Percentiles rank a stretch among this genome's conserved stretches.
Conservation (phyloP, 257 asterid genomes). For the Forsythia suspensa region DNA sequence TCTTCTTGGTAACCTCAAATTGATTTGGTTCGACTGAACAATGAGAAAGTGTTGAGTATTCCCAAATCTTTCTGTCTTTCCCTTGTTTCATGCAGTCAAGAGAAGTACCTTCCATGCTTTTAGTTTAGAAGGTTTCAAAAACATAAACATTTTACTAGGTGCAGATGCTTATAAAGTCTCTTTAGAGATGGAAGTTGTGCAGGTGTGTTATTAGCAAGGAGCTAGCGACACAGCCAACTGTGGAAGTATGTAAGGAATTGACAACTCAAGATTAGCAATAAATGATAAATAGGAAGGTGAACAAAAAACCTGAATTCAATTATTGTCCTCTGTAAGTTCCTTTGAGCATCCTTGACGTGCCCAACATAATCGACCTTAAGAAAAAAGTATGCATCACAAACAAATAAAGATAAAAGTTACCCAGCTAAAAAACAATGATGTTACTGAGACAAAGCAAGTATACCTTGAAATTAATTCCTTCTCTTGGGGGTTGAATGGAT, state of each 20-base stretch:
- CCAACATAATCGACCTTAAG: conserved; percentile 78
- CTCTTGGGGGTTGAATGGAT: conserved; percentile 51
- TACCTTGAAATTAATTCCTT: conserved; percentile 71
- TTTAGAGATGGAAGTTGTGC: conserved; percentile 9
- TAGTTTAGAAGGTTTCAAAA: conserved; percentile 7
- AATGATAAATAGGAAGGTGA: conserved; percentile 22
- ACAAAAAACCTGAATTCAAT: conserved; percentile 65
- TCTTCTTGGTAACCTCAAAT: not conserved
- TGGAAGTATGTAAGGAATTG: conserved; percentile 11
- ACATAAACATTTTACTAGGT: not conserved
- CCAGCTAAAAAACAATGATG: conserved; percentile 9
- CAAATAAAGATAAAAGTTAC: conserved; percentile 18
- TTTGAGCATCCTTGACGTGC: conserved; percentile 81
- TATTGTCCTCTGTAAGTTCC: conserved; percentile 63
- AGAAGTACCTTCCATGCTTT: conserved; percentile 12
- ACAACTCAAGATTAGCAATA: conserved; percentile 18
- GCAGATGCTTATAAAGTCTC: conserved; percentile 11
- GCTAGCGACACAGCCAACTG: conserved; percentile 16
- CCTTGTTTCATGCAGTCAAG: conserved; percentile 15
- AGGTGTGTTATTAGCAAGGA: conserved; percentile 8
- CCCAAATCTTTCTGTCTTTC: not conserved
- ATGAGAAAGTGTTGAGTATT: not conserved
- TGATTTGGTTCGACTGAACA: not conserved
- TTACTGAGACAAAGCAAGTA: conserved; percentile 18
- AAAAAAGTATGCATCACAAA: conserved; percentile 19